Percentiles rank a stretch among this genome's conserved stretches.
Conservation (phyloP, 495 filamentous ascomycete species). For the Talaromyces nanjingensis region DNA sequence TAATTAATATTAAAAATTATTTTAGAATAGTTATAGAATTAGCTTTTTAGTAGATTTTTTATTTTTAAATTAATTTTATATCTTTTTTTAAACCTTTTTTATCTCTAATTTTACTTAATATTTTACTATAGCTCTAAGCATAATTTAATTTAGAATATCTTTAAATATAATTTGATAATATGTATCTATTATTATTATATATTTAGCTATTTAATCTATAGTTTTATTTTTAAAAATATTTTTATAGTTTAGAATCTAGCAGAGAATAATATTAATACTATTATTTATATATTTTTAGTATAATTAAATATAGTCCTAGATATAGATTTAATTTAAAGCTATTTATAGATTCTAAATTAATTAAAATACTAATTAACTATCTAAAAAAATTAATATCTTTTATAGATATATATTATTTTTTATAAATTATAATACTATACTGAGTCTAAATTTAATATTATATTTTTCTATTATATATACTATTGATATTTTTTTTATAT, state of each 20-base stretch:
- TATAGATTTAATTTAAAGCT: not conserved
- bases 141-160: no score
- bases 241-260: conserved; percentile 12
- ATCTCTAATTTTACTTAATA: no score
- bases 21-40: no score
- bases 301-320: not conserved
- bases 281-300: not conserved
- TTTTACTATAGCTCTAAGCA: no score
- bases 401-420: not conserved
- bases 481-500: not conserved
- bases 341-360: not conserved
- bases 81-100: no score
- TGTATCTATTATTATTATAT: not conserved
- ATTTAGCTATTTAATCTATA: conserved; percentile 13
- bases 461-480: not conserved
- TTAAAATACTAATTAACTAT: conserved; percentile 7
- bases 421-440: not conserved
- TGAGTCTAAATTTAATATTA: not conserved
- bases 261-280: not conserved
- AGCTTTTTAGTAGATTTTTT: no score
- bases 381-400: not conserved
- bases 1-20: no score
- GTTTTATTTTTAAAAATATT: conserved; percentile 12
- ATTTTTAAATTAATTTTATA: no score
- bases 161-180: no score